Percentiles rank a stretch among this genome's conserved stretches.
phyloP scores from a whole-genome alignment of 495 filamentous ascomycete species.

The Margaritispora aquatica region DNA sequence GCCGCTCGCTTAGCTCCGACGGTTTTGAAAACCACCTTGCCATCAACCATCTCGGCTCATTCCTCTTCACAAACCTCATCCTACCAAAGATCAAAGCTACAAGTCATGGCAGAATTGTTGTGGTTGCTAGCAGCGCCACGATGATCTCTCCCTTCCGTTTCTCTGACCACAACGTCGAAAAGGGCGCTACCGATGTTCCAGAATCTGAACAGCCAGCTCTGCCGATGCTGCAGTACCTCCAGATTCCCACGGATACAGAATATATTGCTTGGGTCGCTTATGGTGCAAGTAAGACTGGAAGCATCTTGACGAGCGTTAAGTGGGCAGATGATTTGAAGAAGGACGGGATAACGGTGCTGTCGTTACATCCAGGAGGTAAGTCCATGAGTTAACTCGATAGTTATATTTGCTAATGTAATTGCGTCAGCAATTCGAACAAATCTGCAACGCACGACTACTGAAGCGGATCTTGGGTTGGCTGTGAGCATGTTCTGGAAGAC shows the following conservation, averaged over 20 bases:
- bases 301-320: conserved; percentile 32
- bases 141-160: conserved; percentile 46
- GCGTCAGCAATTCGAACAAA: neutral
- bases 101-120: conserved; percentile 5
- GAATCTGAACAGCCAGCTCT: conserved; percentile 30
- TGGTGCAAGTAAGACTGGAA: conserved; percentile 54
- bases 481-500: conserved; percentile 37
- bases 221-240: conserved; percentile 24
- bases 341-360: neutral
- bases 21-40: conserved; percentile 54
- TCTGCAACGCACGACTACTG: neutral
- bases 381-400: neutral
- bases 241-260: conserved; percentile 37
- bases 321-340: neutral
- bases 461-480: neutral
- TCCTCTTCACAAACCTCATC: conserved; percentile 50
- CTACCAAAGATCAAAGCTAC: conserved; percentile 20
- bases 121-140: conserved; percentile 43
- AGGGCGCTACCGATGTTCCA: conserved; percentile 30
- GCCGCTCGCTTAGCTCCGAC: neutral
- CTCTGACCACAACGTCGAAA: conserved; percentile 42
- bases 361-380: neutral
- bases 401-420: neutral
- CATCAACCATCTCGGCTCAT: conserved; percentile 54
- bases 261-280: conserved; percentile 51